phyloP scores from a whole-genome alignment of 495 filamentous ascomycete species.

The Amorphotheca resinae region DNA sequence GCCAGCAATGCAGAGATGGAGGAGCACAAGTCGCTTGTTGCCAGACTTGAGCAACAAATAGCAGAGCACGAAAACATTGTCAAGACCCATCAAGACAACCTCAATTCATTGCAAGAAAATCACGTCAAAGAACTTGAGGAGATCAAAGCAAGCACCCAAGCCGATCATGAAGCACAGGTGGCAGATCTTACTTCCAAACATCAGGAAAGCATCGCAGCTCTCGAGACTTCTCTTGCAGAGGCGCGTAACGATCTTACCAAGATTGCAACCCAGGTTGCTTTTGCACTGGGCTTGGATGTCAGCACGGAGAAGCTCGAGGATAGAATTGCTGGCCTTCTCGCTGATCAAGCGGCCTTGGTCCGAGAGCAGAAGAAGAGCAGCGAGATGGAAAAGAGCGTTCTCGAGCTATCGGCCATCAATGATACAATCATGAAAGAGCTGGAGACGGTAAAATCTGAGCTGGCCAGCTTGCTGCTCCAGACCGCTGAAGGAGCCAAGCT shows the following conservation, averaged over 20 bases:
- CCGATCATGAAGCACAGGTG: constrained; percentile 23
- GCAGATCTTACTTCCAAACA: constrained; percentile 39
- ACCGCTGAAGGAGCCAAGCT: constrained; percentile 24
- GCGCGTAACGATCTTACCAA: constrained; percentile 57
- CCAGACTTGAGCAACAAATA: constrained; percentile 47
- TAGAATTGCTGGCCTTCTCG: constrained; percentile 38
- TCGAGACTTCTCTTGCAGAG: constrained; percentile 58
- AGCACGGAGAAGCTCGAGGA: constrained; percentile 42
- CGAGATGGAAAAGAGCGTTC: constrained; percentile 34
- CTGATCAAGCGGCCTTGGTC: constrained; percentile 33
- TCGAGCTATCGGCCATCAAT: constrained; percentile 40
- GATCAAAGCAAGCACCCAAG: constrained; percentile 29
- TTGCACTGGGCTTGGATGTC: constrained; percentile 39
- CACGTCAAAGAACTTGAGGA: constrained; percentile 38
- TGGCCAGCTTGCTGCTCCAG: constrained; percentile 30
- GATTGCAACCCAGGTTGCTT: constrained; percentile 43
- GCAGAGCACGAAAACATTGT: constrained; percentile 36
- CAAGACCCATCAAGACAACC: constrained; percentile 33
- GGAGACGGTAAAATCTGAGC: constrained; percentile 33
- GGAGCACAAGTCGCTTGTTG: constrained; percentile 38
- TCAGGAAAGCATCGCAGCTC: constrained; percentile 41
- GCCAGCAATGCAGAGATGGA: constrained; percentile 32
- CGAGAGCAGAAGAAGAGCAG: constrained; percentile 43
- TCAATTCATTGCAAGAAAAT: constrained; percentile 31
- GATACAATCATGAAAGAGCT: constrained; percentile 43